Evolutionary conservation across 176 grass and related monocot species (phyloP).

Genomic region (Sorghum bicolor): DNA sequence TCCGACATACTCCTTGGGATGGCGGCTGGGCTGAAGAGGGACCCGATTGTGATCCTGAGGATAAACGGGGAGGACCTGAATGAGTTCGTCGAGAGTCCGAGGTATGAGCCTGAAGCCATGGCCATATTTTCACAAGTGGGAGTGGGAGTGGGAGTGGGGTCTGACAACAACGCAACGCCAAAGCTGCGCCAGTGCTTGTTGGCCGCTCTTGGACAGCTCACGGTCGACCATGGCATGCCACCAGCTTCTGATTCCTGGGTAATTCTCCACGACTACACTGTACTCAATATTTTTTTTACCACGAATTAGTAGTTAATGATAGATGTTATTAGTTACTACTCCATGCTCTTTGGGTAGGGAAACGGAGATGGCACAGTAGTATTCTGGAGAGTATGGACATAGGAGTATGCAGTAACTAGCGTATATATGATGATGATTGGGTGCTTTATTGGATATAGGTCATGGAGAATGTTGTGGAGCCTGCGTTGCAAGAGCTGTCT

Average conservation of each 20-base stretch:
- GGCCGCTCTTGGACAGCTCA: slow-evolving; percentile 55
- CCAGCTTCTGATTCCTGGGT: slow-evolving; percentile 76
- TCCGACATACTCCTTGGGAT: slow-evolving; percentile 77
- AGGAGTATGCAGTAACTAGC: not conserved
- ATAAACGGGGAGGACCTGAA: slow-evolving; percentile 82
- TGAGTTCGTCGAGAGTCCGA: slow-evolving; percentile 51
- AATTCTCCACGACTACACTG: not conserved
- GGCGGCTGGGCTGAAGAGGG: slow-evolving; percentile 81
- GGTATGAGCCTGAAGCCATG: slow-evolving; percentile 48
- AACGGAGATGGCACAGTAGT: not conserved
- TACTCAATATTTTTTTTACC: not conserved
- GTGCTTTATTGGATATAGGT: slow-evolving; percentile 43
- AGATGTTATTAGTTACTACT: no score
- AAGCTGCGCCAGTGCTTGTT: slow-evolving; percentile 43
- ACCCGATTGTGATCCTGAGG: slow-evolving; percentile 79
- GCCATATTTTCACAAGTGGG: slow-evolving; percentile 61
- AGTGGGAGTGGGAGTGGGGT: no score
- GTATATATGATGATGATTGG: not conserved
- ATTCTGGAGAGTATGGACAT: no score
- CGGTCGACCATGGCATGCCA: slow-evolving; percentile 80
- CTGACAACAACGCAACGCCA: slow-evolving; percentile 4
- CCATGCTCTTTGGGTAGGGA: no score
- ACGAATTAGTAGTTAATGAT: not conserved
- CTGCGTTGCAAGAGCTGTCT: slow-evolving; percentile 39
- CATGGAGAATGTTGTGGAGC: slow-evolving; percentile 52